A percentile compares a stretch with the other conserved stretches of the same genome.
These are phyloP conservation scores for Globisporangium recalcitrans DNA, from an alignment of 352 stramenopile genomes.

Conservation along the genomic window DNA sequence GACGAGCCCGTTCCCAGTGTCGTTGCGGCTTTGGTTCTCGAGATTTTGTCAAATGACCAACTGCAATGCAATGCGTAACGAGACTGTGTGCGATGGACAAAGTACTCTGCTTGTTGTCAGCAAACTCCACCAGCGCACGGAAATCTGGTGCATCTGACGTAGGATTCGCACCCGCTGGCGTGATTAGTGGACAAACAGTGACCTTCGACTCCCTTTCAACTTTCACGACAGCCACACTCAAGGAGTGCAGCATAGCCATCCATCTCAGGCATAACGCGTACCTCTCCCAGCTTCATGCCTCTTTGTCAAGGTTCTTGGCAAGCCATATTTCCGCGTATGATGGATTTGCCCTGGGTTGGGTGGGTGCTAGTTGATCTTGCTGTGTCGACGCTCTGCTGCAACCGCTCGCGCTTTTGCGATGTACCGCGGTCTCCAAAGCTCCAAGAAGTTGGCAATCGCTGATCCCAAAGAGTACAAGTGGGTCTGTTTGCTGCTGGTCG, in stretches of 20 bases:
- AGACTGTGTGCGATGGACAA: not conserved
- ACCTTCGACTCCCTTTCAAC: no score
- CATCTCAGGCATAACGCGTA: not conserved
- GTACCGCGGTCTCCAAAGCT: conserved; percentile 32
- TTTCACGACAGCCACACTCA: not conserved
- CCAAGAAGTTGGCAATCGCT: conserved; percentile 19
- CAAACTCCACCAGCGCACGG: not conserved
- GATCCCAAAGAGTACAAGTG: conserved; percentile 19
- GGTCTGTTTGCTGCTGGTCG: not conserved
- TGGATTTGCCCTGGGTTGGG: no score
- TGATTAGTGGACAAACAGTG: not conserved
- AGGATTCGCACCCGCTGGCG: not conserved
- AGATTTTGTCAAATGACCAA: conserved; percentile 45
- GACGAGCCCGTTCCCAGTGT: no score
- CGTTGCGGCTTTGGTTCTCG: conserved; percentile 35
- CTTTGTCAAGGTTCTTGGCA: not conserved
- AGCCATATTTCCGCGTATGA: not conserved
- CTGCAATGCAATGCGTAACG: conserved; percentile 17
- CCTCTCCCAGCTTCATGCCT: not conserved
- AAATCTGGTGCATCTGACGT: not conserved
- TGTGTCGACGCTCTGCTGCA: not conserved
- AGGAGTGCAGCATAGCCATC: not conserved
- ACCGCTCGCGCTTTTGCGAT: conserved; percentile 12
- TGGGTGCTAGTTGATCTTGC: not conserved
- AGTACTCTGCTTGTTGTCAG: not conserved